Base-by-base conservation (phyloP, 305 asterid species). In the Petunia hybrid region DNA sequence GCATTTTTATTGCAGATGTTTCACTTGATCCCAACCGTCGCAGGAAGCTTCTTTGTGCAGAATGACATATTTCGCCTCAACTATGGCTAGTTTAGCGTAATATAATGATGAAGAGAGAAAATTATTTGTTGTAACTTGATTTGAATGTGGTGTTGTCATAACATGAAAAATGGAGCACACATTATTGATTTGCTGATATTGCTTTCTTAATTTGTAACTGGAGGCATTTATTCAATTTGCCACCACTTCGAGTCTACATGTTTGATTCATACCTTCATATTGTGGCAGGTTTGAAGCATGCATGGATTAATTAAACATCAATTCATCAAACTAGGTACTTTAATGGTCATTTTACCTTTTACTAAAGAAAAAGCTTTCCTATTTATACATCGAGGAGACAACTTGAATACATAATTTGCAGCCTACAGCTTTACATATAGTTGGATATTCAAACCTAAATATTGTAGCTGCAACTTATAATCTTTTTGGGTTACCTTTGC, bases 1-100 rank as follows among this genome's bases (percentile, higher is more conserved):
- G 60, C 9, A 31, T 60, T 46, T 39, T 14, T 40, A 45, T 56
- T 13, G 84, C 92, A 90, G 92, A 88, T 88, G 88, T 90, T 90
- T 84, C 92, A 87, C 80, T 80, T 90, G 86, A 87, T 85, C 67
- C 91, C 92, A 6, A 81, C 87, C 2, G 76, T 42, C 8, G 83
- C 85, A 81, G 91, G 91, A 77, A 81, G 84, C 40, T 88, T 84
- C 66, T 87, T 83, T 13, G 88, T 90, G 86, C 91, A 83, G 79
- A 90, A 90, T 63, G 92, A 90, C 87, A 84, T 90, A 73, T 90
- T 90, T 76, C 91, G 92, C 4, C 85, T 90, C 12, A 90, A 88
- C 67, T 88, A 90, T 81, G 84, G 90, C 42, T 87, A 85, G 8
- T 73, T 31, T 35, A 36, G 78, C 35, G 1, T 73, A 71, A 57